Evolutionary conservation across 345 rosid genomes (phyloP).

Genomic region (Gynandropsis gynandra): DNA sequence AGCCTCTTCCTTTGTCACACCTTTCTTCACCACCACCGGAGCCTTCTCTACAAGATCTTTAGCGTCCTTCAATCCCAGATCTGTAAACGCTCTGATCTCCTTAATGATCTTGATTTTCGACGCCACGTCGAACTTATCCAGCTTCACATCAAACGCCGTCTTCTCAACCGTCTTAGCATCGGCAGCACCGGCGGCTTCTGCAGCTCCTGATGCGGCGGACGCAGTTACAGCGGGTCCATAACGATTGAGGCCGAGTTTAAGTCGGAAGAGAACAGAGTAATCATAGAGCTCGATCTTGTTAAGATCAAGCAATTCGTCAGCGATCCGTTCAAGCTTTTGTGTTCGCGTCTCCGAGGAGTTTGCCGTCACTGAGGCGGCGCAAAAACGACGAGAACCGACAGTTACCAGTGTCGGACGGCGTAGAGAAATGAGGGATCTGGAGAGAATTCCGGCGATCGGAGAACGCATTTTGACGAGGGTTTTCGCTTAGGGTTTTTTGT

Average conservation of each 20-base stretch:
- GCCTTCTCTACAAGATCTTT: slow-evolving; percentile 83
- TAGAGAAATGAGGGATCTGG: neutral
- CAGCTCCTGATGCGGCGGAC: no score
- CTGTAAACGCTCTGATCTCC: slow-evolving; percentile 75
- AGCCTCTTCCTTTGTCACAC: slow-evolving; percentile 64
- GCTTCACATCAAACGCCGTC: slow-evolving; percentile 72
- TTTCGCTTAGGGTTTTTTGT: no score
- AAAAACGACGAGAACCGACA: slow-evolving; percentile 22
- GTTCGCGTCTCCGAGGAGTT: slow-evolving; percentile 34
- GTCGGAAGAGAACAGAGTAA: slow-evolving; percentile 67
- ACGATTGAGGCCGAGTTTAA: slow-evolving; percentile 70
- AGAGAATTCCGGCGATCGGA: no score
- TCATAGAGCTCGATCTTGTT: slow-evolving; percentile 67
- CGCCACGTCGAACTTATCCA: slow-evolving; percentile 73
- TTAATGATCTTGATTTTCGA: slow-evolving; percentile 70
- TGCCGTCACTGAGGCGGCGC: slow-evolving; percentile 20
- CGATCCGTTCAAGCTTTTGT: slow-evolving; percentile 78
- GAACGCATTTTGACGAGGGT: no score
- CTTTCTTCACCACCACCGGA: slow-evolving; percentile 66
- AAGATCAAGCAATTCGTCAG: slow-evolving; percentile 63
- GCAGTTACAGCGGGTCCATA: no score
- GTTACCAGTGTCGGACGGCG: slow-evolving; percentile 6
- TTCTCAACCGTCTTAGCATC: slow-evolving; percentile 54
- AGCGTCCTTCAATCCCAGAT: slow-evolving; percentile 81
- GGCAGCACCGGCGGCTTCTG: slow-evolving; percentile 21